A percentile compares a stretch with the other conserved stretches of the same genome.
Conservation (phyloP, 2,329 filamentous ascomycete species). For the Sporothrix inflata region DNA sequence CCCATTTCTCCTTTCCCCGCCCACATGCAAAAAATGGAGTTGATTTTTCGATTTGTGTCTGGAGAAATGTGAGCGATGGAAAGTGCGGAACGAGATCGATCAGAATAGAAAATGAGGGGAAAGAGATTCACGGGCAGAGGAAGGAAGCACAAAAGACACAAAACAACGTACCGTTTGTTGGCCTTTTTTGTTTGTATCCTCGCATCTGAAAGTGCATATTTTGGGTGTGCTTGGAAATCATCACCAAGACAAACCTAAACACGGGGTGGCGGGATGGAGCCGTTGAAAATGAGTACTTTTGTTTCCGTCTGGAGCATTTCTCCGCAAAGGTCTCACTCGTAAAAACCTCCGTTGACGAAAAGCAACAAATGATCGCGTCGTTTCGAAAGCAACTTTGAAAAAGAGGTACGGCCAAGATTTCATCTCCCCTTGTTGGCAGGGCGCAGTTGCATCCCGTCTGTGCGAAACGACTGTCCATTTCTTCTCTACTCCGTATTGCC, state of each 20-base stretch:
- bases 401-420: not conserved
- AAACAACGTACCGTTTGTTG: not conserved
- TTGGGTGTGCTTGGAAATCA: not conserved
- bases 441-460: slow-evolving; percentile 13
- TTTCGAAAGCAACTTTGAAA: not conserved
- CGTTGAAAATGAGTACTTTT: not conserved
- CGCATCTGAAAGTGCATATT: not conserved
- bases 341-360: not conserved
- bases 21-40: slow-evolving; percentile 20
- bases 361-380: not conserved
- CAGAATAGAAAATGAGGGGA: not conserved
- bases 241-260: not conserved
- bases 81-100: not conserved
- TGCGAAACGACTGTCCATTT: slow-evolving; percentile 13
- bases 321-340: not conserved
- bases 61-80: slow-evolving; percentile 15
- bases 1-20: slow-evolving; percentile 13
- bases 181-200: not conserved
- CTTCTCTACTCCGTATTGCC: not conserved
- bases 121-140: not conserved
- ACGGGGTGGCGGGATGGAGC: slow-evolving; percentile 1
- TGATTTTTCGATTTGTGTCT: not conserved
- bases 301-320: not conserved
- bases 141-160: not conserved
- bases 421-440: not conserved